Percentiles rank a stretch among this genome's conserved stretches.
These are phyloP conservation scores for Primulina huaijiensis DNA, from an alignment of 257 asterid genomes.

Conservation along the genomic window DNA sequence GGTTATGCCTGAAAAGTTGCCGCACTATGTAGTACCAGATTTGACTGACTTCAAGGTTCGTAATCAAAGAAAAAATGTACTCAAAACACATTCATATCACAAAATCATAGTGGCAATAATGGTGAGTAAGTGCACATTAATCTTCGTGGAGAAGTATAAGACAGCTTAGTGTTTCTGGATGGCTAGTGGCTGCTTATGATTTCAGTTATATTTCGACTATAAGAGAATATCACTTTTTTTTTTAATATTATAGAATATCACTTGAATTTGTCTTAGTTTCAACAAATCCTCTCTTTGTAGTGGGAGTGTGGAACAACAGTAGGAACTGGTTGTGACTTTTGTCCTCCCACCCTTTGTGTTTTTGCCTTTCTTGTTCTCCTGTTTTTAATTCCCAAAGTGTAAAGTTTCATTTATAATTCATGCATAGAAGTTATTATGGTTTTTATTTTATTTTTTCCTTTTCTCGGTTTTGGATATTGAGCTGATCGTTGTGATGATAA, in stretches of 20 bases:
- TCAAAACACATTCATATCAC: background rate
- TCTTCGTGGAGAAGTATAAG: background rate
- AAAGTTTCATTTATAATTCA: too few relatives aligned
- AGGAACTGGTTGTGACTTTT: too few relatives aligned
- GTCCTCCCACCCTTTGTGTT: background rate
- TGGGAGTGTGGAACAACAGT: too few relatives aligned
- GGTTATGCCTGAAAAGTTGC: constrained; percentile 70
- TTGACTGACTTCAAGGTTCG: constrained; percentile 74
- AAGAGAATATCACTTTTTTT: background rate
- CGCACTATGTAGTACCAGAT: constrained; percentile 82
- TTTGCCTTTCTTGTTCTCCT: too few relatives aligned
- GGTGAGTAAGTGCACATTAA: background rate
- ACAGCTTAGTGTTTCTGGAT: background rate
- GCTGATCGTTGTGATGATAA: too few relatives aligned
- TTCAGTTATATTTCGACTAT: background rate
- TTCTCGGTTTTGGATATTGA: background rate
- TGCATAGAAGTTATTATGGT: too few relatives aligned
- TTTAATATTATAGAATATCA: background rate
- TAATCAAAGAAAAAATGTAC: background rate
- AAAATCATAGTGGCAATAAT: background rate
- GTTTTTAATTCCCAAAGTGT: too few relatives aligned
- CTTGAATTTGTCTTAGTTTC: background rate
- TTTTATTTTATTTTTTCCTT: too few relatives aligned
- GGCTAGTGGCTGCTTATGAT: background rate
- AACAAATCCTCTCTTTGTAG: background rate